Evolutionary conservation across 257 asterid genomes (phyloP), one percentile per base, ranked within the genome.

Genomic region (Solanum habrochaites): DNA sequence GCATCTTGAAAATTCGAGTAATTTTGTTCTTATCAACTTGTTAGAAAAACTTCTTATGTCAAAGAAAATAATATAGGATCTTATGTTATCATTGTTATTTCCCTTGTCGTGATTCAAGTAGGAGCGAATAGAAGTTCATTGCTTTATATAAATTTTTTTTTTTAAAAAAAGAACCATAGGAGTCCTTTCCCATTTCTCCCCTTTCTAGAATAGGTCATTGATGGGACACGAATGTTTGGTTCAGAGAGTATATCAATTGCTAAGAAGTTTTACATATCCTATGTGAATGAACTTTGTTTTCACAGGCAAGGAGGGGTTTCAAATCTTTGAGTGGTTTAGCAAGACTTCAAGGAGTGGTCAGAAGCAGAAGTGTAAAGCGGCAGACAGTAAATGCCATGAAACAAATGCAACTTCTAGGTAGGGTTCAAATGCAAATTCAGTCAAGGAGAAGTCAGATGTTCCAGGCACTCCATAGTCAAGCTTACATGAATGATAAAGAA

Each of bases 271-370:
- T 49, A 49, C 62, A 45, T 78, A 32, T 45, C 29, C 85, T 81
- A 29, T 81, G 85, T 49, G 69, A 81, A 49, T 81, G 58, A 70
- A 49, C 85, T 75, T 37, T 56, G 70, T 20, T 83, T 83, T 70
- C 73, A 70, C 88, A 97, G 99, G 98, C 96, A 25, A 91, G 98
- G 92, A 91, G 94, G 75, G 93, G 93, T 85, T 94, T 92, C 85
- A 85, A 95, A 92, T 97, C 98, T 69, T 89, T 94, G 93, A 94
- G 91, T 89, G 99, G 98, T 70, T 90, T 97, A 83, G 94, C 95
- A 92, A 94, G 99, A 93, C 99, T 97, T 86, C 98, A 95, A 93
- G 98, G 95, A 83, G 95, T 97, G 88, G 91, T 95, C 78, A 93
- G 94, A 86, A 94, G 98, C 72, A 93, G 94, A 67, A 97, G 92